Evolutionary conservation across 2,329 filamentous ascomycete species (phyloP).

Genomic region (Fragosphaeria purpurea): DNA sequence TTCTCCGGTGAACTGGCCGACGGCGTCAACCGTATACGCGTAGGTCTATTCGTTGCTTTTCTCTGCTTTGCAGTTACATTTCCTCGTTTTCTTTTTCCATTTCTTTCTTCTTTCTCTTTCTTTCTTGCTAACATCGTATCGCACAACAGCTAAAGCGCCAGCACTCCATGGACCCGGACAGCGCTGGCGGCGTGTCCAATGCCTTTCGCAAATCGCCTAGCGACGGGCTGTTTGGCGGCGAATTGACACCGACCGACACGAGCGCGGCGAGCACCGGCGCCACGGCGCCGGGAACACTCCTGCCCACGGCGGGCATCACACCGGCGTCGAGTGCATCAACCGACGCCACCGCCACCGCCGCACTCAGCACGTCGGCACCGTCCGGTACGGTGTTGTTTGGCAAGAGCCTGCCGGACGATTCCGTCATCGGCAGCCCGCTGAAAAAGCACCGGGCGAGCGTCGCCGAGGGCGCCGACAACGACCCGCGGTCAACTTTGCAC

Average conservation of each 20-base stretch:
- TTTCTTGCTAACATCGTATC: slow-evolving; percentile 6
- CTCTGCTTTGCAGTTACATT: slow-evolving; percentile 9
- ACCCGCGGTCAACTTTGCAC: slow-evolving; percentile 14
- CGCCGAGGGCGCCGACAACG: slow-evolving; percentile 32
- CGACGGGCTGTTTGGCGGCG: slow-evolving; percentile 28
- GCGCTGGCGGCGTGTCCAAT: slow-evolving; percentile 27
- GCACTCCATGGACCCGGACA: slow-evolving; percentile 62
- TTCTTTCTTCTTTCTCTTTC: not conserved
- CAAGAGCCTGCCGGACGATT: slow-evolving; percentile 36
- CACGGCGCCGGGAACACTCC: slow-evolving; percentile 19
- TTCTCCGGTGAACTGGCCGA: slow-evolving; percentile 68
- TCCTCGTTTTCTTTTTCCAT: not conserved
- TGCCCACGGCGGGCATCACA: slow-evolving; percentile 2
- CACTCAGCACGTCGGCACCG: not conserved
- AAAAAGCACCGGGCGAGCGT: slow-evolving; percentile 65
- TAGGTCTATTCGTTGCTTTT: slow-evolving; percentile 28
- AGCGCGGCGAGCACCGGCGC: slow-evolving; percentile 4
- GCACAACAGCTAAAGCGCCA: slow-evolving; percentile 61
- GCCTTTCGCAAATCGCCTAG: slow-evolving; percentile 35
- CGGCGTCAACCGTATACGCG: slow-evolving; percentile 72
- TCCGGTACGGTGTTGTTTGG: slow-evolving; percentile 23
- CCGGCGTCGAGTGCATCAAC: not conserved
- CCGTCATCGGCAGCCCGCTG: slow-evolving; percentile 55
- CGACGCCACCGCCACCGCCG: not conserved
- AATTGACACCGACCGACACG: slow-evolving; percentile 32